A percentile compares a stretch with the other conserved stretches of the same genome.
These are phyloP conservation scores for Botrytis tulipae DNA, from an alignment of 2,329 filamentous ascomycete species.

Conservation along the genomic window DNA sequence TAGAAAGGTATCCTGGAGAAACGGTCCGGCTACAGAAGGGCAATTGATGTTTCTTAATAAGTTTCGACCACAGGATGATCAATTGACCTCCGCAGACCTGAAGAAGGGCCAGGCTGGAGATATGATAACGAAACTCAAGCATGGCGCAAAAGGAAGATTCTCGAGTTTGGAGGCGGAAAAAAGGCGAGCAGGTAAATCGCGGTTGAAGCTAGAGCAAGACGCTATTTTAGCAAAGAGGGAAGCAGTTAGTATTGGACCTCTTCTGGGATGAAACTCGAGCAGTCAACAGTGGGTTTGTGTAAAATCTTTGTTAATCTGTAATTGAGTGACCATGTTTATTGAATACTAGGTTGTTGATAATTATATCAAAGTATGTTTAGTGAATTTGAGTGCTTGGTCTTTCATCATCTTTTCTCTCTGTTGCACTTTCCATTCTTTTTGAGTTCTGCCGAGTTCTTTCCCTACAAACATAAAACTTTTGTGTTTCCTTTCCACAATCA, in stretches of 20 bases:
- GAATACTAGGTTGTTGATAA: no score
- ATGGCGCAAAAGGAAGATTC: conserved; percentile 70
- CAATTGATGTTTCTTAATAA: conserved; percentile 72
- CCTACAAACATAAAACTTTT: neutral
- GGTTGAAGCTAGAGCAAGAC: conserved; percentile 42
- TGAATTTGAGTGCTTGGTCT: neutral
- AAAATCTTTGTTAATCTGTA: conserved; percentile 7
- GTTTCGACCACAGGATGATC: conserved; percentile 52
- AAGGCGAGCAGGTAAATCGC: conserved; percentile 47
- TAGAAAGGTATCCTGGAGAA: conserved; percentile 68
- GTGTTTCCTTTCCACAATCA: neutral
- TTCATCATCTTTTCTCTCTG: neutral
- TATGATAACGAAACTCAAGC: conserved; percentile 89
- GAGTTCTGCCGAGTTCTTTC: neutral
- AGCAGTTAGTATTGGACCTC: conserved; percentile 55
- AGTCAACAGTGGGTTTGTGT: conserved; percentile 15
- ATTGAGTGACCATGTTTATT: neutral
- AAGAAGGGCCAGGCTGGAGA: conserved; percentile 81
- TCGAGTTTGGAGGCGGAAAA: conserved; percentile 52
- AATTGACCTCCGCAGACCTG: conserved; percentile 55
- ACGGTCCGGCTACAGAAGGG: conserved; percentile 58
- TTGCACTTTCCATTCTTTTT: neutral
- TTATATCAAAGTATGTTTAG: neutral
- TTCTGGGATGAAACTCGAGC: conserved; percentile 36
- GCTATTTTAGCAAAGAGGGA: conserved; percentile 47